Conservation (phyloP, 2,329 filamentous ascomycete genomes). For the Pseudogymnoascus sp. region DNA sequence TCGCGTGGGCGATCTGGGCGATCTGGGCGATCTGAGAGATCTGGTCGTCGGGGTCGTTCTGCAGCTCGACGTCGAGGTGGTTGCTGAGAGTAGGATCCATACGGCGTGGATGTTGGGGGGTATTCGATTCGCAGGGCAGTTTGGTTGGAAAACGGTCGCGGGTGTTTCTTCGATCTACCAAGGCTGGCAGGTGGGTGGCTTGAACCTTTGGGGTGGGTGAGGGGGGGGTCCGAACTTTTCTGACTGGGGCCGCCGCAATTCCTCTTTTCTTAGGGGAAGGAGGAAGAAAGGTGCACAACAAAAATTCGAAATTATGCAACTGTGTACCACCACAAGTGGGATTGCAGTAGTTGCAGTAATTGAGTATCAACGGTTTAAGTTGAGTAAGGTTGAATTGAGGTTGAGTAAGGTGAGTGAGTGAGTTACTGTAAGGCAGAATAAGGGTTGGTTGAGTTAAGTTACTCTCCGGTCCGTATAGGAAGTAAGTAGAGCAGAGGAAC, state of each 20-base stretch:
- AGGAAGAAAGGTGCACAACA: neutral
- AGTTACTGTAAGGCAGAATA: neutral
- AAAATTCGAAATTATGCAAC: neutral
- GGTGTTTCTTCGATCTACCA: neutral
- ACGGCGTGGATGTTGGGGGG: slow-evolving; percentile 11
- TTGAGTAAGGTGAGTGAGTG: neutral
- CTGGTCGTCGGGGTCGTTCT: slow-evolving; percentile 10
- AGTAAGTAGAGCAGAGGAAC: neutral
- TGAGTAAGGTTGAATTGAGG: neutral
- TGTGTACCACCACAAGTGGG: neutral
- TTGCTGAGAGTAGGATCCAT: neutral
- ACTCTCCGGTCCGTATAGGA: neutral
- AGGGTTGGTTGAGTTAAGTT: neutral
- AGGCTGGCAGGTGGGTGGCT: neutral
- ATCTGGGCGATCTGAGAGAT: neutral
- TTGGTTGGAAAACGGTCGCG: neutral
- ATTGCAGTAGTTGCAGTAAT: neutral
- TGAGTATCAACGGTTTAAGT: neutral
- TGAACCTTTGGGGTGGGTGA: neutral
- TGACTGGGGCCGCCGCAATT: neutral
- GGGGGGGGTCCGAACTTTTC: neutral
- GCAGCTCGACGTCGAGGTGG: slow-evolving; percentile 19
- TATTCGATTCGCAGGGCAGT: neutral
- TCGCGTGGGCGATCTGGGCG: neutral
- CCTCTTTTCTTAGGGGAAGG: neutral